Evolutionary conservation across 2,329 filamentous ascomycete genomes (phyloP).

Genomic region (Claviceps sp.): DNA sequence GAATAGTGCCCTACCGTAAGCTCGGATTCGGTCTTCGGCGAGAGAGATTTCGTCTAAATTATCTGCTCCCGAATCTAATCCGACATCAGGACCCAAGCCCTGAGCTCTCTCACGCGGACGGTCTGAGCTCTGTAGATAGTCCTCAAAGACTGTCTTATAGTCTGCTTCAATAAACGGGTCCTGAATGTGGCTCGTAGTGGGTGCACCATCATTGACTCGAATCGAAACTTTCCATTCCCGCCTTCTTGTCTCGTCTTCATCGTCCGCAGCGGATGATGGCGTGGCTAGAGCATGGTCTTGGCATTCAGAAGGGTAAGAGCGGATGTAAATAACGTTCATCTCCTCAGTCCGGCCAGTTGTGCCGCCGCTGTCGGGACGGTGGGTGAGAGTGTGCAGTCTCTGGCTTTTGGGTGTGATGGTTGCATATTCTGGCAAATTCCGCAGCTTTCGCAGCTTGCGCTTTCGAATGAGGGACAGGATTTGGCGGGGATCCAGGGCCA

Average conservation of each 20-base stretch:
- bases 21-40: constrained; percentile 11
- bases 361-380: neutral
- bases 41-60: constrained; percentile 5
- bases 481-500: constrained; percentile 1
- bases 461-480: constrained; percentile 1
- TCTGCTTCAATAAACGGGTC: constrained; percentile 14
- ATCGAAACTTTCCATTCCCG: constrained; percentile 14
- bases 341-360: constrained; percentile 5
- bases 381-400: constrained; percentile 2
- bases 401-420: constrained; percentile 1
- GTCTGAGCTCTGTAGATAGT: constrained; percentile 14
- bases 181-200: constrained; percentile 7
- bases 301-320: constrained; percentile 6
- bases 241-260: constrained; percentile 3
- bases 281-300: constrained; percentile 3
- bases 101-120: constrained; percentile 10
- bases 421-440: constrained; percentile 5
- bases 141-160: constrained; percentile 14
- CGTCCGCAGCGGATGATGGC: neutral
- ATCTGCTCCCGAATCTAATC: neutral
- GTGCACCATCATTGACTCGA: constrained; percentile 9
- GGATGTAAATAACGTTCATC: constrained; percentile 12
- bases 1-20: constrained; percentile 11
- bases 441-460: constrained; percentile 2
- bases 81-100: constrained; percentile 6